Percentiles rank a stretch among this genome's conserved stretches.
Conservation (phyloP, 1,284 basidiomycete genomes). For the Phaffia rhodozyma region DNA sequence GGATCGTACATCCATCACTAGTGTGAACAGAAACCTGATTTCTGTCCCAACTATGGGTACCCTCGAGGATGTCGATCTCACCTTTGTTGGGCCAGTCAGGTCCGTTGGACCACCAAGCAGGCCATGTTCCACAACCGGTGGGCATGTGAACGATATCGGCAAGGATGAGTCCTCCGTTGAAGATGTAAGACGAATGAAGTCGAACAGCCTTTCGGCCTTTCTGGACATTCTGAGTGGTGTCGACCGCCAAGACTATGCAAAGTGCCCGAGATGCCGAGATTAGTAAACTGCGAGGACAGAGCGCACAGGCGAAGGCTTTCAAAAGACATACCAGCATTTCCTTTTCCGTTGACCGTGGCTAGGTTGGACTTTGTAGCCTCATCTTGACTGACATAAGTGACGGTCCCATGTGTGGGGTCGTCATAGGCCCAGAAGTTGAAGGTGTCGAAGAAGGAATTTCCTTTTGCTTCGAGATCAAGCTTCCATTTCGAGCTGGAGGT, state of each 20-base stretch:
- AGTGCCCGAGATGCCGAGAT: too few relatives aligned
- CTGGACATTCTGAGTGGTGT: constrained; percentile 54
- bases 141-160: constrained; percentile 81
- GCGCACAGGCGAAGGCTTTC: too few relatives aligned
- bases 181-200: constrained; percentile 52
- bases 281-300: too few relatives aligned
- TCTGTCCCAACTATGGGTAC: constrained; percentile 22
- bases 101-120: constrained; percentile 39
- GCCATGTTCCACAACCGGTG: constrained; percentile 61
- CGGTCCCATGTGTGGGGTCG: constrained; percentile 69
- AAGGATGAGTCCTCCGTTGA: constrained; percentile 54
- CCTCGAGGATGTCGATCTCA: constrained; percentile 46
- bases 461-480: constrained; percentile 26
- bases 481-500: constrained; percentile 21
- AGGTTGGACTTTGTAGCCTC: too few relatives aligned
- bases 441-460: constrained; percentile 54
- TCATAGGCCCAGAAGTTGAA: constrained; percentile 59
- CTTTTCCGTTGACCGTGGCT: too few relatives aligned
- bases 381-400: constrained; percentile 28
- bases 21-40: constrained; percentile 38
- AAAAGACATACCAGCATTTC: too few relatives aligned
- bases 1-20: constrained; percentile 38
- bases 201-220: constrained; percentile 60
- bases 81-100: constrained; percentile 42
- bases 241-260: constrained; percentile 55